Percentiles rank a stretch among this genome's conserved stretches.
Conservation (phyloP, 2,329 filamentous ascomycete genomes). For the Stagonosporopsis vannaccii region DNA sequence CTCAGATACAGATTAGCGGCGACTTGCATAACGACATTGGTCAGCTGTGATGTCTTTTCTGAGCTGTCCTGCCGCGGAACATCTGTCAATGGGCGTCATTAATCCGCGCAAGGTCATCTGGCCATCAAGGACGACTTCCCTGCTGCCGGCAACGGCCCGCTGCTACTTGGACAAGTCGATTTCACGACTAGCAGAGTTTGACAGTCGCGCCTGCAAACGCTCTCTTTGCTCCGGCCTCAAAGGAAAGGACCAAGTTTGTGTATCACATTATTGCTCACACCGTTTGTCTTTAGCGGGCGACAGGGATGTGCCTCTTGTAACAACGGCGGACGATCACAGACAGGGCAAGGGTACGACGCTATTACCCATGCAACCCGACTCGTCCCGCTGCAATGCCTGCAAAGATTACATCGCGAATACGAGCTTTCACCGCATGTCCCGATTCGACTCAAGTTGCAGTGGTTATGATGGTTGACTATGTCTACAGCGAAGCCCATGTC, state of each 20-base stretch:
- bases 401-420: constrained; percentile 24
- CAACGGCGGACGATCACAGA: constrained; percentile 44
- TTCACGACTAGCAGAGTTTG: background rate
- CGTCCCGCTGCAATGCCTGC: constrained; percentile 36
- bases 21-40: constrained; percentile 38
- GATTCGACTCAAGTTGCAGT: constrained; percentile 24
- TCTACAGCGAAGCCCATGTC: background rate
- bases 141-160: background rate
- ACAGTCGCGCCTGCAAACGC: constrained; percentile 8
- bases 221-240: constrained; percentile 6
- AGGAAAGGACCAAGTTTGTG: constrained; percentile 3
- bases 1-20: constrained; percentile 34
- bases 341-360: constrained; percentile 39
- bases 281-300: constrained; percentile 36
- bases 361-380: constrained; percentile 41
- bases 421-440: constrained; percentile 20
- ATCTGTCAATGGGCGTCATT: background rate
- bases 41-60: constrained; percentile 31
- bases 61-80: background rate
- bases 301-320: constrained; percentile 40
- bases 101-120: background rate
- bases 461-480: constrained; percentile 1
- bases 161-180: background rate
- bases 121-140: background rate
- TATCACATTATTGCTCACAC: constrained; percentile 15